Base-by-base conservation (phyloP, 495 filamentous ascomycete species). In the Glarea lozoyensis region DNA sequence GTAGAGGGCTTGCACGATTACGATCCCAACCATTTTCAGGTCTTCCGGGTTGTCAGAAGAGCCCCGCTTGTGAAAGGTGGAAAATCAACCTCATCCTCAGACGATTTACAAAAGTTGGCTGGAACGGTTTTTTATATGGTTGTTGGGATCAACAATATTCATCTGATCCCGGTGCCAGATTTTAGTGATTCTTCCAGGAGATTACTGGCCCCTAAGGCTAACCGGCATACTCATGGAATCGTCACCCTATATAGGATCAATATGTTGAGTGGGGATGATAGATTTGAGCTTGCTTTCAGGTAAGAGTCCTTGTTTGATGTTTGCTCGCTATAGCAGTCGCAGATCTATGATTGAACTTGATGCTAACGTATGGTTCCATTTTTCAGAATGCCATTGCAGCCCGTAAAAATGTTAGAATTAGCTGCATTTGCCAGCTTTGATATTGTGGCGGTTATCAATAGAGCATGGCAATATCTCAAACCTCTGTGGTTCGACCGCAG, bases 41-140 rank as follows among this genome's bases (percentile, higher is more conserved):
- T 96, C 49, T 96, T 86, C 60, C 81, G 84, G 11, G 84, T 94
- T 11, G 77, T 93, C 20, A 82, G 88, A 48, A 81, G 88, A 40
- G 72, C 70, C 16, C 70, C 58, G 56, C 80, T 76, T 52, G 62
- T 64, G 31, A 64, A 67, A 35, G 73, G 72, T 44, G 35, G 59
- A 52, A 40, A 64, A 64, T 48, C 79, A 82, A n/a, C n/a, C n/a
- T 35, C 32, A 20, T 84, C 84, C 40, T 75, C 79, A 18, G 92
- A 96, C 46, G 77, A 88, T 49, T 66, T 92, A 13, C 76, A 84
- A 15, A 88, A 87, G 45, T 57, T 84, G 40, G 76, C 73, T 3
- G 78, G 82, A 2, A 78, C 73, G 7, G 73, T 83, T 23, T 94
- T 82, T 56, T 95, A 94, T 58, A 75, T 98, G 37, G 86, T 79